These are phyloP conservation scores for Cercospora sp. DNA, from an alignment of 2,329 filamentous ascomycete genomes.

Conservation along the genomic window DNA sequence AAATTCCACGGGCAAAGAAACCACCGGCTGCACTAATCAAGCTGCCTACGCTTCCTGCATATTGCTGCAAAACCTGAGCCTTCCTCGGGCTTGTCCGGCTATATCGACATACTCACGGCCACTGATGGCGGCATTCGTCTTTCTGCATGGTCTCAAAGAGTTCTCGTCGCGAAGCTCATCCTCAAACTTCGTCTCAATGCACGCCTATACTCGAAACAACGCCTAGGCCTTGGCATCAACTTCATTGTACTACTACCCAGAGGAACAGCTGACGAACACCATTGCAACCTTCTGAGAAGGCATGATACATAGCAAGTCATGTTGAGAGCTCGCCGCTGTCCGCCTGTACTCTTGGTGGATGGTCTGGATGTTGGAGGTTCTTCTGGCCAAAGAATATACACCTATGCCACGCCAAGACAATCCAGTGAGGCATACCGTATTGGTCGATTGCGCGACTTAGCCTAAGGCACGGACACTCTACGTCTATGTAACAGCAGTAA, in stretches of 20 bases:
- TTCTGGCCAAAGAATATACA: neutral
- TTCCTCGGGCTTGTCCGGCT: too few relatives aligned
- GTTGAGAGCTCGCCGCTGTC: neutral
- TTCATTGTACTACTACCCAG: neutral
- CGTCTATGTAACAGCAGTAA: neutral
- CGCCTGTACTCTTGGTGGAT: too few relatives aligned
- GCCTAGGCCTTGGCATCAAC: neutral
- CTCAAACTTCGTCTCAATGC: neutral
- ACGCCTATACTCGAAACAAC: neutral
- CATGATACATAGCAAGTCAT: neutral
- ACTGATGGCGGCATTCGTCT: too few relatives aligned
- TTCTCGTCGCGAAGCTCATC: neutral
- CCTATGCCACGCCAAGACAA: neutral
- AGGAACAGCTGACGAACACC: neutral
- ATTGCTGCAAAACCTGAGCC: too few relatives aligned
- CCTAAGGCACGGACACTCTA: neutral
- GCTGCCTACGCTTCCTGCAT: too few relatives aligned
- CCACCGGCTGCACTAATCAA: too few relatives aligned
- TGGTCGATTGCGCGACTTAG: neutral
- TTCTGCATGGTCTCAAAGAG: too few relatives aligned
- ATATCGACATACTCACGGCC: too few relatives aligned
- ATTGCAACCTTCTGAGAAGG: neutral
- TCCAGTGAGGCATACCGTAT: neutral
- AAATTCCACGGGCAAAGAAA: too few relatives aligned
- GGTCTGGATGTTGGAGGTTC: neutral